Evolutionary conservation across 164 flowering plant genomes (phyloP).

Genomic region (Magnolia sinica): DNA sequence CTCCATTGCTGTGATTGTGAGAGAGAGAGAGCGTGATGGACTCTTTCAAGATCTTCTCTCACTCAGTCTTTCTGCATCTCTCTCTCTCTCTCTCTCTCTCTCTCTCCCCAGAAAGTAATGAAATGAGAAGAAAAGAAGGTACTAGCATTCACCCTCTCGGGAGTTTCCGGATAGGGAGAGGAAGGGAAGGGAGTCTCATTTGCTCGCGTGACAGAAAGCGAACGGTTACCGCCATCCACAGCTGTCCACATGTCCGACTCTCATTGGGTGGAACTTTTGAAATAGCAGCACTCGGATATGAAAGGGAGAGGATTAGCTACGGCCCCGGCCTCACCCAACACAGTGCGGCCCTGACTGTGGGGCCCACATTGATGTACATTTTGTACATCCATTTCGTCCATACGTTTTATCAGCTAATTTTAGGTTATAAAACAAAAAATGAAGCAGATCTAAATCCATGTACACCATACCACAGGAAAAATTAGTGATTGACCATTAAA

Average conservation of each 20-base stretch:
- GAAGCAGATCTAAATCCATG: too few species aligned
- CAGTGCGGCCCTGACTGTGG: too few species aligned
- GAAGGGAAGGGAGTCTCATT: background rate
- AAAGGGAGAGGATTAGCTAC: background rate
- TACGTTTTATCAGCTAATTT: too few species aligned
- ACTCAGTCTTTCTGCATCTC: background rate
- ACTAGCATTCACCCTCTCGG: background rate
- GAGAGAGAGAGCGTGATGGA: background rate
- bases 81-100: background rate
- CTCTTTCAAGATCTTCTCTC: background rate
- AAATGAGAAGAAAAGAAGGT: background rate
- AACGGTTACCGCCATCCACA: conserved; percentile 6
- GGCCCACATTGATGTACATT: too few species aligned
- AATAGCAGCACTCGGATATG: background rate
- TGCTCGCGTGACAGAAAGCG: background rate
- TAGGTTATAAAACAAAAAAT: too few species aligned
- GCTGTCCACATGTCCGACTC: background rate
- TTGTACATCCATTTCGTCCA: too few species aligned
- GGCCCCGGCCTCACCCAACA: too few species aligned
- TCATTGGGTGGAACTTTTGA: background rate
- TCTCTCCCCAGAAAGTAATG: background rate
- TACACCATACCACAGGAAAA: too few species aligned
- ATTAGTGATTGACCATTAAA: too few species aligned
- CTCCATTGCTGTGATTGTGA: background rate
- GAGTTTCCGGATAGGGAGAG: conserved; percentile 1